phyloP scores from a whole-genome alignment of 768 basidiomycete genomes.

The Tylopilus plumbeoviolaceoides region DNA sequence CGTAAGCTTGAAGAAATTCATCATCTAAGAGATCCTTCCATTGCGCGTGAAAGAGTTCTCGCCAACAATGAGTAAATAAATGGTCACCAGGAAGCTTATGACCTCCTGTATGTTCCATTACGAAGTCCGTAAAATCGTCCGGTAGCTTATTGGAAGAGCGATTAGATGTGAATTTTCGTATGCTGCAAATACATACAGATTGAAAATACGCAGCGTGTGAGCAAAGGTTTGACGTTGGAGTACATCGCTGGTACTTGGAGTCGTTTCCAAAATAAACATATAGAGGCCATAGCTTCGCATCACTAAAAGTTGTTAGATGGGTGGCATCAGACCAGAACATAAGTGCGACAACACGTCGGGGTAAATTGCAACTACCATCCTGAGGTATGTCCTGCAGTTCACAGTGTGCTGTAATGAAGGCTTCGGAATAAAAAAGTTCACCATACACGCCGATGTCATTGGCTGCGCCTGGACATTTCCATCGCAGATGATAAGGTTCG shows the following conservation, averaged over 20 bases:
- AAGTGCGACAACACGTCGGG: background rate
- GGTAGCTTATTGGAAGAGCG: background rate
- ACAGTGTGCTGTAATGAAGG: background rate
- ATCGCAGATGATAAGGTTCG: background rate
- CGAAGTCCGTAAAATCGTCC: background rate
- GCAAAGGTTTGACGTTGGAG: background rate
- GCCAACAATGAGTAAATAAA: background rate
- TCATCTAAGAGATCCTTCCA: background rate
- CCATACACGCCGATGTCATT: background rate
- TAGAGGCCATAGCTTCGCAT: background rate
- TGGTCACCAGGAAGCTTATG: background rate
- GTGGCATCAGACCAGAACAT: slow-evolving; percentile 4
- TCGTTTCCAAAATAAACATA: background rate
- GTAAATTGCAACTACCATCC: background rate
- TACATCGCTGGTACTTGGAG: background rate
- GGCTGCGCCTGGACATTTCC: background rate
- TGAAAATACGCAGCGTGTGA: background rate
- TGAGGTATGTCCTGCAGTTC: background rate
- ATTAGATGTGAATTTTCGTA: no score
- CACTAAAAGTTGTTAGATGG: background rate
- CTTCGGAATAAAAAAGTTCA: background rate
- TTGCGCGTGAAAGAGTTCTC: background rate
- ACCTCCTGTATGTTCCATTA: background rate
- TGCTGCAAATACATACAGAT: background rate
- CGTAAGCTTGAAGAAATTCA: background rate